Conservation (phyloP, 768 basidiomycete genomes). For the Russula brevipes region DNA sequence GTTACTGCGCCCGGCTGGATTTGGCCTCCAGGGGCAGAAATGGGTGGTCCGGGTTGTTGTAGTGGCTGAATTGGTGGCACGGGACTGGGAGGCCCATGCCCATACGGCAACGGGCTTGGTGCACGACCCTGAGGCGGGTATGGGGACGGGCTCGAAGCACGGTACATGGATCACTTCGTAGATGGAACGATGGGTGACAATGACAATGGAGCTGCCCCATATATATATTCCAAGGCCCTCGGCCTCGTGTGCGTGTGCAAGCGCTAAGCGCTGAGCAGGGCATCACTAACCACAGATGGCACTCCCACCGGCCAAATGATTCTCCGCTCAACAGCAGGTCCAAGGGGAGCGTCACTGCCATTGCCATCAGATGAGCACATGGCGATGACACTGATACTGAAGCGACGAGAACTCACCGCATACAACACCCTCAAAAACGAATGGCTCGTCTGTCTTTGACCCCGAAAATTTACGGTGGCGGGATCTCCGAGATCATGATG, state of each 20-base stretch:
- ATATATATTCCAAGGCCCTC: slow-evolving; percentile 14
- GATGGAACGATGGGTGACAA: not conserved
- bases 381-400: no score
- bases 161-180: slow-evolving; percentile 20
- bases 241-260: slow-evolving; percentile 5
- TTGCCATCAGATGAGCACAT: no score
- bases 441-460: no score
- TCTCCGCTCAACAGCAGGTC: no score
- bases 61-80: slow-evolving; percentile 9
- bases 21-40: slow-evolving; percentile 35
- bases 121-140: slow-evolving; percentile 7
- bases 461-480: no score
- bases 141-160: slow-evolving; percentile 8
- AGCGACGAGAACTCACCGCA: no score
- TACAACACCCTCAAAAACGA: no score
- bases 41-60: not conserved
- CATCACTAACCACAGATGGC: no score
- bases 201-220: not conserved
- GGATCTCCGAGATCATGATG: no score
- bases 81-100: slow-evolving; percentile 21
- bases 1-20: slow-evolving; percentile 66
- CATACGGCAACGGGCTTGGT: slow-evolving; percentile 14
- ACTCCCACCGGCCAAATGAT: no score
- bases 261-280: no score
- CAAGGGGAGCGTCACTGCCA: no score